These are phyloP conservation scores for Aspergillaceae sp. DNA, from an alignment of 2,329 filamentous ascomycete genomes.

Conservation along the genomic window DNA sequence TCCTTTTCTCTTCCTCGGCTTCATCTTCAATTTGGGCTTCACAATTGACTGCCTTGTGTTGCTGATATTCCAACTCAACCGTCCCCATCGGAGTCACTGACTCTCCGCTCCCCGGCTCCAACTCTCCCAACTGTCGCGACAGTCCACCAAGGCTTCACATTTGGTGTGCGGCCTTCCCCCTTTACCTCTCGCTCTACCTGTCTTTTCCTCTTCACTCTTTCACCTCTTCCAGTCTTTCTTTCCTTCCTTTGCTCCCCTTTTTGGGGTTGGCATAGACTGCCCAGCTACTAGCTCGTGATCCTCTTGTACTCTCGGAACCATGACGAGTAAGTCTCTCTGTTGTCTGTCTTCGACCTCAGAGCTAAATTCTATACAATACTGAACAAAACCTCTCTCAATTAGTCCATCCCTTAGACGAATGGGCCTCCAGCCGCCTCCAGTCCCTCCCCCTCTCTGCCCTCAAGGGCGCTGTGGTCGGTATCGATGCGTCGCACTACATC, in stretches of 20 bases:
- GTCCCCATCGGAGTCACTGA: neutral
- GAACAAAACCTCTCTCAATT: slow-evolving; percentile 2
- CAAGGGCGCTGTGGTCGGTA: slow-evolving; percentile 65
- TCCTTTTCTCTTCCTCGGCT: too few relatives aligned
- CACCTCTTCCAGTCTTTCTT: neutral
- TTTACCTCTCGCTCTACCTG: neutral
- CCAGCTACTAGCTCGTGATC: too few relatives aligned
- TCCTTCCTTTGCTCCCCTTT: slow-evolving; percentile 3
- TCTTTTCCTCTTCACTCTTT: slow-evolving; percentile 1
- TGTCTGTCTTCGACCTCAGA: slow-evolving; percentile 4
- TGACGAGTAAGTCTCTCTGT: slow-evolving; percentile 28
- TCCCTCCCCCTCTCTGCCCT: slow-evolving; percentile 60
- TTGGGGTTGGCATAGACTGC: slow-evolving; percentile 7
- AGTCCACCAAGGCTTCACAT: neutral
- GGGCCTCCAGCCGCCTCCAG: slow-evolving; percentile 46
- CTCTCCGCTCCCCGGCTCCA: slow-evolving; percentile 3
- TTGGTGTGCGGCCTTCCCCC: neutral
- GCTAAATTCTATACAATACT: slow-evolving; percentile 3
- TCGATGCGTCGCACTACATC: slow-evolving; percentile 87
- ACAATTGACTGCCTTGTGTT: too few relatives aligned
- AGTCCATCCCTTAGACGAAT: slow-evolving; percentile 49
- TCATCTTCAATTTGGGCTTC: too few relatives aligned
- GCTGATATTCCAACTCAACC: neutral
- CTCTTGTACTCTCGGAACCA: slow-evolving; percentile 10
- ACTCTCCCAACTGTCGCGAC: slow-evolving; percentile 1